Evolutionary conservation across 2,329 filamentous ascomycete genomes (phyloP), one percentile per base, ranked within the genome.

Genomic region (Hawksworthiomyces lignivorus): DNA sequence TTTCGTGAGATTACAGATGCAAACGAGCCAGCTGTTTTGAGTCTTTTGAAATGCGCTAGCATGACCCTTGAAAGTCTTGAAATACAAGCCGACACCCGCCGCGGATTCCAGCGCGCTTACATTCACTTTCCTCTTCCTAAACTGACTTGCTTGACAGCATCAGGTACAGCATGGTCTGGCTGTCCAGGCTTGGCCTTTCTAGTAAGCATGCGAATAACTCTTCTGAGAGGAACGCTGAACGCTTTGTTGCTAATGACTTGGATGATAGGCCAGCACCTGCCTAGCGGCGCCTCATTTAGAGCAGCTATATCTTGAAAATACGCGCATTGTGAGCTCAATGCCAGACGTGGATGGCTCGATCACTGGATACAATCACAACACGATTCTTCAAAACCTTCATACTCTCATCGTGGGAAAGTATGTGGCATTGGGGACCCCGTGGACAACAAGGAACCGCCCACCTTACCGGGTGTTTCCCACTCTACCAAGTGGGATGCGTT

Each of bases 321-420:
- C 45, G n/a, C n/a, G n/a, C n/a, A n/a, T n/a, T n/a, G n/a, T n/a
- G n/a, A n/a, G n/a, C n/a, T n/a, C n/a, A n/a, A n/a, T n/a, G n/a
- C n/a, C n/a, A n/a, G n/a, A n/a, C n/a, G n/a, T n/a, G n/a, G n/a
- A n/a, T n/a, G n/a, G n/a, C n/a, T n/a, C n/a, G n/a, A n/a, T n/a
- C n/a, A n/a, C n/a, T n/a, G n/a, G n/a, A n/a, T n/a, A n/a, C n/a
- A n/a, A n/a, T n/a, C n/a, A n/a, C n/a, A n/a, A n/a, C n/a, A n/a
- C n/a, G n/a, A n/a, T n/a, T n/a, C n/a, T n/a, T n/a, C n/a, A n/a
- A n/a, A n/a, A 30, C 7, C 30, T 52, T 19, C 41, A 49, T 17
- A 39, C 43, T 3, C 32, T 52, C 6, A 26, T 46, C 24, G 27
- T 49, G 10, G 44, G 48, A 19, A 17, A n/a, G n/a, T n/a, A n/a